Evolutionary conservation across 176 grass and related monocot genomes (phyloP).

Genomic region (Avena insularis): DNA sequence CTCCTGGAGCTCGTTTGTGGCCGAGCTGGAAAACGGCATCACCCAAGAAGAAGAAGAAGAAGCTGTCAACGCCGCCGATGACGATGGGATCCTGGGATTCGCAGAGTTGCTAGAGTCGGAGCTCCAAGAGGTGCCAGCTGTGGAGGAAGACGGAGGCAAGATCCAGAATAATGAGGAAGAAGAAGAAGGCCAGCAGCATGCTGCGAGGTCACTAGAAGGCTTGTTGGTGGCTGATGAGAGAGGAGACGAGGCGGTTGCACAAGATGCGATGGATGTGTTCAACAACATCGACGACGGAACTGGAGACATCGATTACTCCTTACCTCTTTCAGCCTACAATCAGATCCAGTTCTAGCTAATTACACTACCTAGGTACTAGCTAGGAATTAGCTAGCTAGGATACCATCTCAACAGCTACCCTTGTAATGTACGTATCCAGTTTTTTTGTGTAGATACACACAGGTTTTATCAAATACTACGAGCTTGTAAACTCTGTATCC

Average conservation of each 20-base stretch:
- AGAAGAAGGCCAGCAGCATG: neutral
- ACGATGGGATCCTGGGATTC: neutral
- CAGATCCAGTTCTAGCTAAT: neutral
- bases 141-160: neutral
- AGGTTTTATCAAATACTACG: neutral
- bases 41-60: neutral
- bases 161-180: neutral
- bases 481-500: neutral
- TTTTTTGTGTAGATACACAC: no score
- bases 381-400: no score
- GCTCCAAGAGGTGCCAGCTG: neutral
- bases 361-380: no score
- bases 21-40: no score
- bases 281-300: neutral
- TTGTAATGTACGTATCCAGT: neutral
- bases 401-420: no score
- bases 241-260: neutral
- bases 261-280: neutral
- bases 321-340: neutral
- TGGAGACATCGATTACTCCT: neutral
- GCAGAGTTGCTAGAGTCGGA: neutral
- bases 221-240: slow-evolving; percentile 13
- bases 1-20: no score
- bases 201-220: neutral
- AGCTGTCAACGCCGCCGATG: neutral